Percentiles rank a stretch among this genome's conserved stretches.
These are phyloP conservation scores for Centella asiatica DNA, from an alignment of 129 eudicot species.

Conservation along the genomic window DNA sequence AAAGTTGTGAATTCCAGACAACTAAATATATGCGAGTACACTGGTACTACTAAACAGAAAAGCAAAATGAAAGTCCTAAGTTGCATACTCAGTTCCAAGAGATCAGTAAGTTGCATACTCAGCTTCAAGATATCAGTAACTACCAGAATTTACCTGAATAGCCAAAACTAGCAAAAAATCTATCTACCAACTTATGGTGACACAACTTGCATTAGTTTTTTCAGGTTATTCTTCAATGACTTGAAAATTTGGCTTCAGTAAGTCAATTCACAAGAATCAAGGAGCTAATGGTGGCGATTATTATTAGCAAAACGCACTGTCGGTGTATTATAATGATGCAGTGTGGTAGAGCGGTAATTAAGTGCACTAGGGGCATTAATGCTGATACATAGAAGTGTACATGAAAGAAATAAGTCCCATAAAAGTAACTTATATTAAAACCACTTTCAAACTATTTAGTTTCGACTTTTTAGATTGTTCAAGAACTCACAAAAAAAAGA, in stretches of 20 bases:
- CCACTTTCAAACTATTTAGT: no score
- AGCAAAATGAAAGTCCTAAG: not conserved
- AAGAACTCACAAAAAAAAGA: no score
- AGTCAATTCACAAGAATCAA: not conserved
- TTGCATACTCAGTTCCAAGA: not conserved
- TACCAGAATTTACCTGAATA: no score
- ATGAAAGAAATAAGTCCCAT: no score
- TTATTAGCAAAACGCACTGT: not conserved
- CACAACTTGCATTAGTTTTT: not conserved
- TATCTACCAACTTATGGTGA: not conserved
- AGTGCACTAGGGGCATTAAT: no score
- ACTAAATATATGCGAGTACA: not conserved
- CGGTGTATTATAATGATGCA: no score
- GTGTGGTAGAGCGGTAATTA: no score
- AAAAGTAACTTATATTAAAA: no score
- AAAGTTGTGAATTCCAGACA: not conserved
- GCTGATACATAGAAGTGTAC: no score
- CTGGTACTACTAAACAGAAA: not conserved
- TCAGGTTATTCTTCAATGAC: no score
- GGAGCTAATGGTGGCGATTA: not conserved
- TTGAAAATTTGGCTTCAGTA: not conserved
- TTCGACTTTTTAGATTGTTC: no score
- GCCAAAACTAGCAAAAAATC: not conserved
- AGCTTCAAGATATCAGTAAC: not conserved
- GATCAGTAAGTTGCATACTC: not conserved